These are phyloP conservation scores for Nicotiana tomentosiformis DNA, from an alignment of 257 asterid species.

Conservation along the genomic window DNA sequence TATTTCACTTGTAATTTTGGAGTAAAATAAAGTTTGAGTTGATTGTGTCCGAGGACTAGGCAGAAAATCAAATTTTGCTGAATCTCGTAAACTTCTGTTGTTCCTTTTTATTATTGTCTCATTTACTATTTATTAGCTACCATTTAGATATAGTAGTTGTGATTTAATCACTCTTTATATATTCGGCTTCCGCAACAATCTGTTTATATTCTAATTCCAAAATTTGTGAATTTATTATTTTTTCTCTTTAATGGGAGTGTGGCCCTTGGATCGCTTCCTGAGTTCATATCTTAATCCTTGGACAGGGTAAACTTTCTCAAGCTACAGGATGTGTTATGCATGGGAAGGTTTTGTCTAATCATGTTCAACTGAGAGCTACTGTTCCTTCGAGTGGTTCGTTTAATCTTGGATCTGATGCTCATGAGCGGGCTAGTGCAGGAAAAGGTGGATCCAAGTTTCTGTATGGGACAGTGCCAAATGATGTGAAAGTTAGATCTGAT, in stretches of 20 bases:
- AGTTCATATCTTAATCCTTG: not conserved
- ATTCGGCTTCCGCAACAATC: too few species aligned
- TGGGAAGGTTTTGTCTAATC: constrained; percentile 38
- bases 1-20: too few species aligned
- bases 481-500: constrained; percentile 30
- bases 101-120: too few species aligned
- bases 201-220: not conserved
- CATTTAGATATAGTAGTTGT: too few species aligned
- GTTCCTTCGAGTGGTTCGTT: constrained; percentile 39
- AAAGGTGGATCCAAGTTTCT: constrained; percentile 36
- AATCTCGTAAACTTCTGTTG: too few species aligned
- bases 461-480: constrained; percentile 33
- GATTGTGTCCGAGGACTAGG: too few species aligned
- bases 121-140: too few species aligned
- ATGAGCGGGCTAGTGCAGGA: constrained; percentile 29
- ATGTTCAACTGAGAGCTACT: constrained; percentile 36
- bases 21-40: too few species aligned
- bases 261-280: not conserved
- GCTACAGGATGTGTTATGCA: constrained; percentile 32
- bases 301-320: constrained; percentile 48
- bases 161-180: too few species aligned
- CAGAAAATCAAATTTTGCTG: too few species aligned
- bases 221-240: not conserved
- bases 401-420: constrained; percentile 29
- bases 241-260: not conserved